These are phyloP conservation scores for Chaetomium fimeti DNA, from an alignment of 495 filamentous ascomycete genomes.

Conservation along the genomic window DNA sequence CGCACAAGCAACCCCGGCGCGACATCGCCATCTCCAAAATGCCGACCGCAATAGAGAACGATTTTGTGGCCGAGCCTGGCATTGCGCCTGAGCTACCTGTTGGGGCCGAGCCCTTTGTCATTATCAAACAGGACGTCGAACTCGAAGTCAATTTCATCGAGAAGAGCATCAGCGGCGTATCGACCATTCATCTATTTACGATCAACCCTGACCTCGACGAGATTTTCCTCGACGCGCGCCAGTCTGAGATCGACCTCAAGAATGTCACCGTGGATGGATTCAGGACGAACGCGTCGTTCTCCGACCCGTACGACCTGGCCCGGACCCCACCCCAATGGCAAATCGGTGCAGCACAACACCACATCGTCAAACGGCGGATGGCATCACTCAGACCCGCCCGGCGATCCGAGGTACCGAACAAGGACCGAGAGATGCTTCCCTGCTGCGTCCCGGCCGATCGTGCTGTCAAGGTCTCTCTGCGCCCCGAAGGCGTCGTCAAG, in stretches of 20 bases:
- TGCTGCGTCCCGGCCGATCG: conserved; percentile 47
- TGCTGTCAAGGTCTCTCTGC: conserved; percentile 43
- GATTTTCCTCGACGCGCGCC: conserved; percentile 81
- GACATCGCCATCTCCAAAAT: conserved; percentile 4
- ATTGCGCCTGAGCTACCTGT: conserved; percentile 11
- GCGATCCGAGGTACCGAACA: conserved; percentile 44
- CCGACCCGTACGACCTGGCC: conserved; percentile 69
- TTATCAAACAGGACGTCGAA: conserved; percentile 80
- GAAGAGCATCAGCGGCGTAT: conserved; percentile 72
- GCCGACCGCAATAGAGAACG: conserved; percentile 18
- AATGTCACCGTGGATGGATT: conserved; percentile 71
- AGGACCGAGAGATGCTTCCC: conserved; percentile 36
- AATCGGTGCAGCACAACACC: conserved; percentile 71
- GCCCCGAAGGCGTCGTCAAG: conserved; percentile 34
- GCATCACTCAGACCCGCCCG: conserved; percentile 57
- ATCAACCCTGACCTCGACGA: conserved; percentile 61
- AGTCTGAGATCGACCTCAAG: conserved; percentile 66
- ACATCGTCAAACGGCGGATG: conserved; percentile 66
- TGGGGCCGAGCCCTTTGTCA: conserved; percentile 40
- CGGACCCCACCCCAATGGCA: conserved; percentile 57
- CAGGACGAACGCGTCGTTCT: conserved; percentile 58
- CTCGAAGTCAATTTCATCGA: conserved; percentile 81
- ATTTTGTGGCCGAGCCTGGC: conserved; percentile 15
- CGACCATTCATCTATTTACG: conserved; percentile 75
- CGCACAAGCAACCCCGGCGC: neutral